Evolutionary conservation across 1,284 basidiomycete species (phyloP), one percentile per base, ranked within the genome.

Genomic region (Cutaneotrichosporon mucoides): DNA sequence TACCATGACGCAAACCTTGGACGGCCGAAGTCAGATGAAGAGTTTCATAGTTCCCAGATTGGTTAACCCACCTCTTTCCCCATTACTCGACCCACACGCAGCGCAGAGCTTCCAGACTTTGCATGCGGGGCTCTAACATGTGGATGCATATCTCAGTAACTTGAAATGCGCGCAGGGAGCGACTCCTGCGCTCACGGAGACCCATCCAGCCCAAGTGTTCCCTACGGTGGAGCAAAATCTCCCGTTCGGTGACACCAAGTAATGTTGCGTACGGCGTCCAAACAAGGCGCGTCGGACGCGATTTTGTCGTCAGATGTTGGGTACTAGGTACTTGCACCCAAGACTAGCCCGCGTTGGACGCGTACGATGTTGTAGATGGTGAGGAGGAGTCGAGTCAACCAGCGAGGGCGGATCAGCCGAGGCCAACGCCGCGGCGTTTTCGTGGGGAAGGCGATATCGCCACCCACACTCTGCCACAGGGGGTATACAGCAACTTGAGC

Each of bases 251-350:
- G 24, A n/a, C 9, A 6, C 43, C 35, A 16, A 9, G 53, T 46
- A 54, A 54, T 54, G 53, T 54, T 35, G 34, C 36, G 43, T 54
- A 46, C 53, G 40, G 35, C 36, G 13, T 10, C 7, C 35, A 38
- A 5, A 15, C 53, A 54, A 16, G 35, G 46, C 53, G 44, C 53
- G 53, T 46, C 42, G 42, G 53, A 54, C 53, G 53, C 53, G 53
- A 54, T 35, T 54, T 44, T 33, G 43, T n/a, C 3, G 35, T 15
- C 15, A 54, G 34, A 54, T 24, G 36, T 38, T 24, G 53, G 33
- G 44, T 6, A 45, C 13, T 44, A 54, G 53, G 42, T 54, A 15
- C 43, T 45, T 44, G 34, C n/a, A 45, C 53, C 42, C 43, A 15
- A 34, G n/a, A 12, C 34, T 6, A 38, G 53, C 53, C 36, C 43